Conservation (phyloP, 164 flowering plant species). For the Kalanchoe fedtschenkoi region DNA sequence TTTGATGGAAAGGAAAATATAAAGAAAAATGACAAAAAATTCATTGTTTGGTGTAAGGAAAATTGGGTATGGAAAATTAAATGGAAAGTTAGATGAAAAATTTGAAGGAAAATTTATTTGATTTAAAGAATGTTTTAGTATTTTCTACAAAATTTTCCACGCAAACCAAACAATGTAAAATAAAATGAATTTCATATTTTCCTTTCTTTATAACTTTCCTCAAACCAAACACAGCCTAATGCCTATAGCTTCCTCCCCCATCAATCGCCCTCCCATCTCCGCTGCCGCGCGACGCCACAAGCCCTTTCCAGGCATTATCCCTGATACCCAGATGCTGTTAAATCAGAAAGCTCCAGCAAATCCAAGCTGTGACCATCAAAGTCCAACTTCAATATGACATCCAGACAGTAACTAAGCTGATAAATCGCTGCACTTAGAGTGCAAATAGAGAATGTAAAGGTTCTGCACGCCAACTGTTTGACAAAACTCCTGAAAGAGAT, state of each 20-base stretch:
- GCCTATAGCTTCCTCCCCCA: constrained; percentile 18
- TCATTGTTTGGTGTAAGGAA: too few species aligned
- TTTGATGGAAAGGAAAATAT: too few species aligned
- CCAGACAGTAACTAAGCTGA: constrained; percentile 34
- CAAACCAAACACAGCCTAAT: too few species aligned
- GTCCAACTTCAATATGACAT: constrained; percentile 42
- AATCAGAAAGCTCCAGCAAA: constrained; percentile 47
- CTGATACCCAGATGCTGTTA: constrained; percentile 39
- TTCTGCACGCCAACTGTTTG: constrained; percentile 45
- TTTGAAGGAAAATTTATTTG: too few species aligned
- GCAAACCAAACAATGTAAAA: too few species aligned
- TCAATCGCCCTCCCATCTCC: constrained; percentile 10
- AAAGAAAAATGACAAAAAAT: too few species aligned
- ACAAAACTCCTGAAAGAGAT: constrained; percentile 44
- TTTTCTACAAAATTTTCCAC: too few species aligned
- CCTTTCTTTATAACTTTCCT: too few species aligned
- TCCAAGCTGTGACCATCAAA: constrained; percentile 50
- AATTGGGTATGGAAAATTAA: too few species aligned
- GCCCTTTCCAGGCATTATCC: constrained; percentile 21
- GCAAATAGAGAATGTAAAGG: constrained; percentile 28
- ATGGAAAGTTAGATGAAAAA: too few species aligned
- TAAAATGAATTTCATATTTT: too few species aligned
- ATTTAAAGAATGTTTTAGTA: too few species aligned
- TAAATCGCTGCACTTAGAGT: constrained; percentile 30
- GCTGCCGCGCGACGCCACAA: constrained; percentile 10